Evolutionary conservation across 1,139 yeast species (phyloP), one percentile per base, ranked within the genome.

Genomic region (Hemisphaericaspora subhashii): DNA sequence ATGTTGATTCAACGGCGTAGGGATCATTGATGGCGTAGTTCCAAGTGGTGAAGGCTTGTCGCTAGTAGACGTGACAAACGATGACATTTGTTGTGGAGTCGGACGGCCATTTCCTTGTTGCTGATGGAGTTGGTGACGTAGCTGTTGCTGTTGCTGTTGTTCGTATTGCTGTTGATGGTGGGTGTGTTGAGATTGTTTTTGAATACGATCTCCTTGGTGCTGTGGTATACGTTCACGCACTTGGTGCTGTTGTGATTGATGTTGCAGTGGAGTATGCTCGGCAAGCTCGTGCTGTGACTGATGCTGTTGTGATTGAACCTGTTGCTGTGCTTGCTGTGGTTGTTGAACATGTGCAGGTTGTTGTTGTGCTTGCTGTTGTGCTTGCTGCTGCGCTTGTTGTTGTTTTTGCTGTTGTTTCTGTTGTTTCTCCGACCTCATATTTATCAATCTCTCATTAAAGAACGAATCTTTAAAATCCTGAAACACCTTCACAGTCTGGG

Each of bases 381-480:
- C 20, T 27, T 13, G 39, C 17, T 36, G 44, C 34, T 39, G 50
- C 15, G 42, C 42, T 30, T 38, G 45, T 13, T 37, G 40, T 22
- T 46, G 43, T 20, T 36, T 40, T 16, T 22, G 41, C 25, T 32
- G 40, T 13, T 31, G 46, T 47, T 31, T 50, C 28, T 43, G 64
- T 30, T 51, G 61, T 36, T 61, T 58, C 27, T 53, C 46, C 5
- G 66, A 53, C 34, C 73, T 52, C 42, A 62, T 52, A 41, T 61
- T 65, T 11, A 65, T 62, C 18, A 72, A 61, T 44, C 78, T 58
- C 51, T 77, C 82, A 43, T 73, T 73, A 53, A 71, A 67, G 46
- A 77, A 77, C 18, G 77, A 65, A 25, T 60, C 61, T 48, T 76
- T 76, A 53, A 77, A 74, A 36, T 68, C 72, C 39, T 76, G 79